Conservation (phyloP, 768 basidiomycete genomes). For the Kwoniella pini region DNA sequence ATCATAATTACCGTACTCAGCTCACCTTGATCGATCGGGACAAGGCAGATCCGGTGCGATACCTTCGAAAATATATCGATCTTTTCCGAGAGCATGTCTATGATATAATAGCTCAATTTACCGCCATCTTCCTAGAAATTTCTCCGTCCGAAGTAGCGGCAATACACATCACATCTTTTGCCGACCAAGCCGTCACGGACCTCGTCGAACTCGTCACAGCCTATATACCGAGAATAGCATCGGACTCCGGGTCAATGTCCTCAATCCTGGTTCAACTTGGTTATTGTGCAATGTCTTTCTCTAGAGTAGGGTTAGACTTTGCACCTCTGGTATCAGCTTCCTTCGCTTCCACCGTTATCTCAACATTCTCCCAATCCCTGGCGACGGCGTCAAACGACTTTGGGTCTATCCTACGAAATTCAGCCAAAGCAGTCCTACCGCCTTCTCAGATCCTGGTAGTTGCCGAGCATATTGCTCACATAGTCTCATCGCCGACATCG, state of each 20-base stretch:
- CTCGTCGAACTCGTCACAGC: slow-evolving; percentile 58
- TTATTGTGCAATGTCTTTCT: slow-evolving; percentile 88
- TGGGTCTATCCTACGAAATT: slow-evolving; percentile 31
- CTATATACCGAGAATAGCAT: slow-evolving; percentile 61
- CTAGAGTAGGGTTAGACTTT: slow-evolving; percentile 91
- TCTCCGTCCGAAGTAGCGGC: slow-evolving; percentile 50
- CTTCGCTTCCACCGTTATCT: slow-evolving; percentile 66
- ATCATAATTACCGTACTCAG: slow-evolving; percentile 64
- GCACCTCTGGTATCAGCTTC: slow-evolving; percentile 66
- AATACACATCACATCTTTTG: slow-evolving; percentile 67
- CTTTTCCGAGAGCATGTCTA: slow-evolving; percentile 88
- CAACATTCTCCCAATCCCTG: slow-evolving; percentile 63
- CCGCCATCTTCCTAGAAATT: slow-evolving; percentile 78
- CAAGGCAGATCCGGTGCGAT: slow-evolving; percentile 71
- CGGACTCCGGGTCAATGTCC: slow-evolving; percentile 64
- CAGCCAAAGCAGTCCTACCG: slow-evolving; percentile 29
- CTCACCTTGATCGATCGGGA: slow-evolving; percentile 64
- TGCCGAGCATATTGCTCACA: slow-evolving; percentile 24
- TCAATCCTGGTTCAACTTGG: slow-evolving; percentile 88
- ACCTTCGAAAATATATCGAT: slow-evolving; percentile 83
- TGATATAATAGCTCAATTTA: slow-evolving; percentile 85
- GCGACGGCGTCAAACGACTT: slow-evolving; percentile 54
- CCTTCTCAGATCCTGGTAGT: slow-evolving; percentile 42
- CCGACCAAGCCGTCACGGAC: slow-evolving; percentile 56
- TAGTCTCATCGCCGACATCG: slow-evolving; percentile 49